A percentile compares a stretch with the other conserved stretches of the same genome.
Evolutionary conservation across 129 eudicot species (phyloP).

Genomic region (Silybum marianum): DNA sequence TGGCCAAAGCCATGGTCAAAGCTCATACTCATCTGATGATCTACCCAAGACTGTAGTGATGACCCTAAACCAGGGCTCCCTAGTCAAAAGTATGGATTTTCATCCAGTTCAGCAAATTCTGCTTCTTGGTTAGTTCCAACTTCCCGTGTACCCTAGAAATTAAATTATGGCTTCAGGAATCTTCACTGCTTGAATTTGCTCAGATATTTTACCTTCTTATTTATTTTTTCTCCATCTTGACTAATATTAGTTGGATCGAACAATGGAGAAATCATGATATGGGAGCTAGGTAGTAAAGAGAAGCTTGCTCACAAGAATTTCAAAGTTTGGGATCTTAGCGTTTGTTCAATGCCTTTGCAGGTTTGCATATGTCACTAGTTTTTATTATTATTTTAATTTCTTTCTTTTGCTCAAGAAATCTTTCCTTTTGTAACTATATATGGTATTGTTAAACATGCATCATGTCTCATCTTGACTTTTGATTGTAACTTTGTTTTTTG

Average conservation of each 20-base stretch:
- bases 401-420: neutral
- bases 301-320: slow-evolving; percentile 68
- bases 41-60: slow-evolving; percentile 69
- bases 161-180: slow-evolving; percentile 1
- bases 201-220: neutral
- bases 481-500: slow-evolving; percentile 10
- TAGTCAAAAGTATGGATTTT: slow-evolving; percentile 84
- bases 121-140: slow-evolving; percentile 67
- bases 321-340: slow-evolving; percentile 79
- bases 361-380: slow-evolving; percentile 35
- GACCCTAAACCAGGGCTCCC: slow-evolving; percentile 77
- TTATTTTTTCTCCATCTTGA: neutral
- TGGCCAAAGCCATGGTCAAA: slow-evolving; percentile 69
- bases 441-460: neutral
- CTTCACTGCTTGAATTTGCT: slow-evolving; percentile 5
- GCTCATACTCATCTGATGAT: slow-evolving; percentile 73
- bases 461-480: slow-evolving; percentile 12
- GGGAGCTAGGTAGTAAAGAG: slow-evolving; percentile 75
- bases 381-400: neutral
- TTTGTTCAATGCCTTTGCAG: slow-evolving; percentile 76
- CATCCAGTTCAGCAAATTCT: slow-evolving; percentile 77
- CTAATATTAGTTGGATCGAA: slow-evolving; percentile 56
- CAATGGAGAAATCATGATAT: slow-evolving; percentile 73
- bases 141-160: slow-evolving; percentile 13
- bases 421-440: slow-evolving; percentile 2